These are phyloP conservation scores for Pelargonium cotyledonis DNA, from an alignment of 441 rosid species.

Conservation along the genomic window DNA sequence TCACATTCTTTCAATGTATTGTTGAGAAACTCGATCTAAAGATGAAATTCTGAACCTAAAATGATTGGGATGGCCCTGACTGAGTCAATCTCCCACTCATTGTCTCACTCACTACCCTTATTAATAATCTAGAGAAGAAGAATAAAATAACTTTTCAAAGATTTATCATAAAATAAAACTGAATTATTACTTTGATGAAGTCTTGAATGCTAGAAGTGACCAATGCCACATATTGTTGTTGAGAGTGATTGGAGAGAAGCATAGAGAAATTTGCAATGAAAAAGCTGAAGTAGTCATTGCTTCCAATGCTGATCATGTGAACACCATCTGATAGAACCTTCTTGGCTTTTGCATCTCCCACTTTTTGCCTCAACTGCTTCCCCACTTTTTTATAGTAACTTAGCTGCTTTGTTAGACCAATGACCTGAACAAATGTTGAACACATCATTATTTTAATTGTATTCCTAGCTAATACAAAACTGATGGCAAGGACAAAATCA, in stretches of 20 bases:
- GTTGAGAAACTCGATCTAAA: no score
- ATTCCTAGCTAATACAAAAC: background rate
- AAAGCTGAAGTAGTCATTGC: background rate
- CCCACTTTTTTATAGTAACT: background rate
- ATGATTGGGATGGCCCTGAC: no score
- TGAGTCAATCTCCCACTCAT: no score
- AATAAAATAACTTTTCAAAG: no score
- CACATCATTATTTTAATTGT: background rate
- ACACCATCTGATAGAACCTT: slow-evolving; percentile 7
- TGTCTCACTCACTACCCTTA: no score
- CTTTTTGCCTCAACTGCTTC: background rate
- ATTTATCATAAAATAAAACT: background rate
- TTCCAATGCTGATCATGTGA: slow-evolving; percentile 13
- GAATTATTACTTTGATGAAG: slow-evolving; percentile 6
- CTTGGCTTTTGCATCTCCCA: slow-evolving; percentile 5
- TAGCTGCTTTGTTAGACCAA: background rate
- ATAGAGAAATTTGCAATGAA: background rate
- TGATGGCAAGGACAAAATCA: no score
- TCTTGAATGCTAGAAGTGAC: slow-evolving; percentile 6
- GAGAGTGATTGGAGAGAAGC: background rate
- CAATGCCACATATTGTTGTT: background rate
- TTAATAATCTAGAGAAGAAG: no score
- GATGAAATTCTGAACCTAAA: no score
- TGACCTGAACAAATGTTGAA: background rate
- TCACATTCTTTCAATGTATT: no score